A percentile compares a stretch with the other conserved stretches of the same genome.
Conservation (phyloP, 176 grass and related monocot genomes). For the Lolium rigidum region DNA sequence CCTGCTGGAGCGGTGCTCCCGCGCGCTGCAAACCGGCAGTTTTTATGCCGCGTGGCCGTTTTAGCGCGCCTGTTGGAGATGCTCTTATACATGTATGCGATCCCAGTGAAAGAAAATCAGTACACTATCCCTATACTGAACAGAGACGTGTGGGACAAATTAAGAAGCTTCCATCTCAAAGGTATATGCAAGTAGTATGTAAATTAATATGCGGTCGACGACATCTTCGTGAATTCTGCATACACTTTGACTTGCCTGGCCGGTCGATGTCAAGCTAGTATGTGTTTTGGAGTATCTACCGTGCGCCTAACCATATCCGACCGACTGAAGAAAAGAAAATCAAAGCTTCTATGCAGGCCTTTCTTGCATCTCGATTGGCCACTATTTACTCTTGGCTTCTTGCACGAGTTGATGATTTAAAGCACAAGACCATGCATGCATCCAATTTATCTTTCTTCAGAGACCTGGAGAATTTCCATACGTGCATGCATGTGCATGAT, state of each 20-base stretch:
- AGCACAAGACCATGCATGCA: too few relatives aligned
- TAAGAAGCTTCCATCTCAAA: not conserved
- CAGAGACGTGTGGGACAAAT: too few relatives aligned
- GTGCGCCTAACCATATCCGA: not conserved
- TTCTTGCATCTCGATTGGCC: not conserved
- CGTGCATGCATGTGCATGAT: too few relatives aligned
- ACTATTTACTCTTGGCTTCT: not conserved
- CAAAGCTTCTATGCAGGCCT: not conserved
- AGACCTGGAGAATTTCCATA: too few relatives aligned
- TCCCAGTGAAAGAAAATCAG: too few relatives aligned
- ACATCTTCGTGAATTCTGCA: not conserved
- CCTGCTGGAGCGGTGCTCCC: too few relatives aligned
- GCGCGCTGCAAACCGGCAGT: too few relatives aligned
- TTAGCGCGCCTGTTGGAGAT: too few relatives aligned
- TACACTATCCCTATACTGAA: too few relatives aligned
- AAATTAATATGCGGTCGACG: not conserved
- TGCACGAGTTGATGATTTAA: not conserved
- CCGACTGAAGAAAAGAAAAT: not conserved
- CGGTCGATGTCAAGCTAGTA: not conserved
- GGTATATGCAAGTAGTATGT: not conserved
- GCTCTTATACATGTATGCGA: too few relatives aligned
- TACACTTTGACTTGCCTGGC: not conserved
- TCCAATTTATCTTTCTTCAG: too few relatives aligned
- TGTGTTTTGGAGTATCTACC: not conserved
- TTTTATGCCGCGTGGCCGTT: too few relatives aligned